Conservation (phyloP, 306 rosid species). For the Dalbergia oliveri region DNA sequence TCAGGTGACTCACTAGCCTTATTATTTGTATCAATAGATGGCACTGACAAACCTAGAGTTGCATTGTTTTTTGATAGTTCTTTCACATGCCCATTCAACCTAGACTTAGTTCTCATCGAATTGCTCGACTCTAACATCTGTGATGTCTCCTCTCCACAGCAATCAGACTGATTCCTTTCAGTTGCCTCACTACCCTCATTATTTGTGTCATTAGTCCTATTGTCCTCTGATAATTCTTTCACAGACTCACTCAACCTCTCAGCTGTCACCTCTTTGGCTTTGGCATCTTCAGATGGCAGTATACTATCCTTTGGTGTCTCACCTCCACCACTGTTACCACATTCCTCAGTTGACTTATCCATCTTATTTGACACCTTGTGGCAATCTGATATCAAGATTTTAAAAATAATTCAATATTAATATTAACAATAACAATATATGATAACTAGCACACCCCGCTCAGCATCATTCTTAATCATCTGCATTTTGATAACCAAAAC, state of each 20-base stretch:
- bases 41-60: neutral
- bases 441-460: conserved; percentile 14
- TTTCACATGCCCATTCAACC: conserved; percentile 11
- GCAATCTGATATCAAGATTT: conserved; percentile 53
- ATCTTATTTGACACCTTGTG: conserved; percentile 41
- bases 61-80: conserved; percentile 2
- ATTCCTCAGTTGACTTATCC: conserved; percentile 44
- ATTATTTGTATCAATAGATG: conserved; percentile 35
- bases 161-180: conserved; percentile 33
- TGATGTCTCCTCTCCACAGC: conserved; percentile 32
- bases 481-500: conserved; percentile 12
- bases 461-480: conserved; percentile 35
- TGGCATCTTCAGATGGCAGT: conserved; percentile 33
- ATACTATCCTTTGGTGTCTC: conserved; percentile 37
- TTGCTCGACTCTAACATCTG: conserved; percentile 13
- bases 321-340: conserved; percentile 31
- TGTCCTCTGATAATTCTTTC: conserved; percentile 10
- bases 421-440: conserved; percentile 16
- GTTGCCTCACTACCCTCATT: conserved; percentile 34
- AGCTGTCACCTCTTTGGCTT: conserved; percentile 22
- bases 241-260: conserved; percentile 38
- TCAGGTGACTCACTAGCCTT: conserved; percentile 41
- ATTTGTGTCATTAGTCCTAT: conserved; percentile 17
- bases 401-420: conserved; percentile 11
- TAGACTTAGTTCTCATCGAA: neutral